Percentiles rank a stretch among this genome's conserved stretches.
These are phyloP conservation scores for Sclerotinia glacialis DNA, from an alignment of 2,329 filamentous ascomycete species.

Conservation along the genomic window DNA sequence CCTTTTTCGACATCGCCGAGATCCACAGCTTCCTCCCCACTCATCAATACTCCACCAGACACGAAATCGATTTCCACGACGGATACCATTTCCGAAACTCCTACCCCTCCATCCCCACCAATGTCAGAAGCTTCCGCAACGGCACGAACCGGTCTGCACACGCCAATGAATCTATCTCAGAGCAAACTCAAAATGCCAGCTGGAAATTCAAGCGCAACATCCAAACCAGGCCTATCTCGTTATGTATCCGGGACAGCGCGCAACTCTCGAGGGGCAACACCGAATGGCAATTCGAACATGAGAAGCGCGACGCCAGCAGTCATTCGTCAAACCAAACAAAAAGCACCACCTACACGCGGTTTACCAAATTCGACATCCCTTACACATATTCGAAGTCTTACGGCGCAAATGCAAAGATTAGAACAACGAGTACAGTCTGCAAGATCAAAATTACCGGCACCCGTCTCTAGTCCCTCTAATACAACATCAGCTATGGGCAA, in stretches of 20 bases:
- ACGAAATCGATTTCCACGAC: constrained; percentile 61
- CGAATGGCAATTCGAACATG: constrained; percentile 28
- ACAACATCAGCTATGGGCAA: constrained; percentile 43
- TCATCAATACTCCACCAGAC: constrained; percentile 80
- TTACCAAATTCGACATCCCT: constrained; percentile 67
- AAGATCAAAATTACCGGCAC: constrained; percentile 85
- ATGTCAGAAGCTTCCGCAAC: constrained; percentile 75
- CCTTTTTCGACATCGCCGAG: constrained; percentile 70
- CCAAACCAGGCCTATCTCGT: constrained; percentile 45
- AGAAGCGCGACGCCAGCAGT: constrained; percentile 40
- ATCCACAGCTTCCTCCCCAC: constrained; percentile 87
- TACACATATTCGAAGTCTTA: constrained; percentile 87
- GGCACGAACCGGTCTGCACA: constrained; percentile 31
- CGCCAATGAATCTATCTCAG: constrained; percentile 36
- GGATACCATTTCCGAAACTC: constrained; percentile 60
- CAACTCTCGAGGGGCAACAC: constrained; percentile 31
- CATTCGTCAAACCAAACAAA: constrained; percentile 44
- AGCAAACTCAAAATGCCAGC: constrained; percentile 56
- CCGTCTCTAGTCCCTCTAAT: constrained; percentile 72
- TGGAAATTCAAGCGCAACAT: constrained; percentile 52
- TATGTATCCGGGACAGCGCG: constrained; percentile 30
- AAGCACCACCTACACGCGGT: constrained; percentile 41
- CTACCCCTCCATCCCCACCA: constrained; percentile 88
- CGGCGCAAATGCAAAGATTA: constrained; percentile 94
- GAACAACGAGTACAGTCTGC: constrained; percentile 91